phyloP scores from a whole-genome alignment of 2,329 filamentous ascomycete species.

The Phyllosticta citriasiana region DNA sequence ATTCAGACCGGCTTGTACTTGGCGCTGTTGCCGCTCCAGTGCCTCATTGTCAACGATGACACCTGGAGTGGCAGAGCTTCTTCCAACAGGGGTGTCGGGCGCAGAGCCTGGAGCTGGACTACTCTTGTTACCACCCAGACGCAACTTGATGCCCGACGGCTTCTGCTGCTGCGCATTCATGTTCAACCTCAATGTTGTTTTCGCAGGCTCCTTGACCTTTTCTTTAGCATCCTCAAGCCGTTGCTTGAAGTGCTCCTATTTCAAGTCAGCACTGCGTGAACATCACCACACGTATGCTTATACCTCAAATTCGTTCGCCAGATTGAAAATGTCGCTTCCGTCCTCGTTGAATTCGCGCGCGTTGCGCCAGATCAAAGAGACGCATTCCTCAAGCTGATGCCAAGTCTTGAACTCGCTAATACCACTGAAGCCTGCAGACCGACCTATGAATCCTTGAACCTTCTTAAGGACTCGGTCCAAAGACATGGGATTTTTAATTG shows the following conservation, averaged over 20 bases:
- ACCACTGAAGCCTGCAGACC: constrained; percentile 46
- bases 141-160: constrained; percentile 50
- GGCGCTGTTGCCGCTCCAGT: constrained; percentile 41
- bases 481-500: constrained; percentile 73
- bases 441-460: constrained; percentile 61
- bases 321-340: constrained; percentile 69
- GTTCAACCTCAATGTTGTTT: constrained; percentile 74
- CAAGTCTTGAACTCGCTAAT: constrained; percentile 69
- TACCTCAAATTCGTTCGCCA: constrained; percentile 74
- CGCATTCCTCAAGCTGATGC: constrained; percentile 69
- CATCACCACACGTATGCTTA: constrained; percentile 12
- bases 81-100: constrained; percentile 30
- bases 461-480: constrained; percentile 68
- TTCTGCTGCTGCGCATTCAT: constrained; percentile 33
- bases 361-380: constrained; percentile 77
- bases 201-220: constrained; percentile 59
- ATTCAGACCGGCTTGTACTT: constrained; percentile 41
- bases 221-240: constrained; percentile 63
- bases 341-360: constrained; percentile 87
- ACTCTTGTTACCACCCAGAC: constrained; percentile 45
- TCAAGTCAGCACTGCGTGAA: not conserved
- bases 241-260: constrained; percentile 56
- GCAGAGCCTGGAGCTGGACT: constrained; percentile 23
- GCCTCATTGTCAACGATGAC: constrained; percentile 46
- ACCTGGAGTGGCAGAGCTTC: constrained; percentile 35